These are phyloP conservation scores for Sarocladiaceae sp. DNA, from an alignment of 2,329 filamentous ascomycete species.

Conservation along the genomic window DNA sequence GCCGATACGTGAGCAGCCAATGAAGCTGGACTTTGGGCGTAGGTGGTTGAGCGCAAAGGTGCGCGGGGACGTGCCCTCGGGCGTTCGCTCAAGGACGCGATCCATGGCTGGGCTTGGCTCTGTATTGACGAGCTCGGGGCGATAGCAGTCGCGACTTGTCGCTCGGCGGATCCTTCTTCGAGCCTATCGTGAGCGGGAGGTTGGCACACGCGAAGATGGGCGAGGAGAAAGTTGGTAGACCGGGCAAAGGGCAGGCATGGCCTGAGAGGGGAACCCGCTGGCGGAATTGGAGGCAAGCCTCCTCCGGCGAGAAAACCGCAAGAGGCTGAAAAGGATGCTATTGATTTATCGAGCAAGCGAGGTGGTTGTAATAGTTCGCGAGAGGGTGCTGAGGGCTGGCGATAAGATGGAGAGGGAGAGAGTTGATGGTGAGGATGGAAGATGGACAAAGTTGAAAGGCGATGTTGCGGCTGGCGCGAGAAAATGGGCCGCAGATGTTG, in stretches of 20 bases:
- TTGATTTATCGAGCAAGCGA: neutral
- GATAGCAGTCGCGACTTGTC: too few relatives aligned
- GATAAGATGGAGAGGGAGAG: neutral
- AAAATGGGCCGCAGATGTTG: too few relatives aligned
- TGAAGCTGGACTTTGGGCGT: constrained; percentile 57
- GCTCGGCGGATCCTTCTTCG: too few relatives aligned
- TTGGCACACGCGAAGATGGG: neutral
- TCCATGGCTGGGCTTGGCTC: constrained; percentile 21
- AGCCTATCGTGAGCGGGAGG: too few relatives aligned
- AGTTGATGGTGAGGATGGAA: constrained; percentile 1
- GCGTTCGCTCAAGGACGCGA: constrained; percentile 21
- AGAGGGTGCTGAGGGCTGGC: neutral
- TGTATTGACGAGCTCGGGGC: neutral
- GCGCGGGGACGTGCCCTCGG: constrained; percentile 43
- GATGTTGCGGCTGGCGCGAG: neutral
- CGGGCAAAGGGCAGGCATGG: constrained; percentile 1
- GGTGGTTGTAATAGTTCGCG: neutral
- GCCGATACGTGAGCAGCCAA: constrained; percentile 75
- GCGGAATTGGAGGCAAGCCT: neutral
- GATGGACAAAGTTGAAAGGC: constrained; percentile 5
- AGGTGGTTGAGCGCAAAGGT: constrained; percentile 51
- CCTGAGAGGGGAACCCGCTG: too few relatives aligned
- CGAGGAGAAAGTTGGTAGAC: neutral
- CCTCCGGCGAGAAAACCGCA: neutral
- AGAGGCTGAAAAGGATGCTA: neutral